Base-by-base conservation (phyloP, 2,329 filamentous ascomycete species). In the Cordyceps cateniannulata region DNA sequence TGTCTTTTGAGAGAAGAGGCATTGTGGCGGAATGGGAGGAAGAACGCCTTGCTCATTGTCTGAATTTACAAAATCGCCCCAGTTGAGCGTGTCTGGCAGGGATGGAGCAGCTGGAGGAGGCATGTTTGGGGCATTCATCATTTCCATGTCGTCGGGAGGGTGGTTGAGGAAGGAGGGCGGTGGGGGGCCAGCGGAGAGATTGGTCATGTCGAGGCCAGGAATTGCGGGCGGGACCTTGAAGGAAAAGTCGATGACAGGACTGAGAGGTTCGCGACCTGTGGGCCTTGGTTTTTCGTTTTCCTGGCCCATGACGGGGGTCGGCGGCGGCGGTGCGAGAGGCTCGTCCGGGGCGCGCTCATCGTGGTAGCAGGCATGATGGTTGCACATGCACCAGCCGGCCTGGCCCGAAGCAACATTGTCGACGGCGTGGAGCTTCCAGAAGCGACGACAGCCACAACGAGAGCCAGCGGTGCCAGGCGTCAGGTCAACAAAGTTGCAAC, bases 311-410 rank as follows among this genome's bases (percentile, higher is more conserved):
- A 69, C 65, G 58, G 69, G 63, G 44, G 69, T 63, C 49, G 69
- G 42, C 24, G 65, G 38, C 38, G 58, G 66, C 20, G 64, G 55
- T 47, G 27, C 35, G n/a, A 38, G 59, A 8, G 32, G 20, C 32
- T 25, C 63, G 63, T 68, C 65, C 56, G 63, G 64, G 53, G 65
- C 61, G 40, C 69, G 71, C 65, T 84, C 77, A 69, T 85, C 83
- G 63, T 86, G 83, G 63, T 78, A 86, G 69, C 83, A 86, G 58
- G 83, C 83, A 70, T 86, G 83, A 65, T 86, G 83, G 57, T 80
- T 81, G 67, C 83, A 86, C 83, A 85, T 85, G 72, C 83, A 86
- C 76, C 78, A 84, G 62, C 75, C 73, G 29, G 74, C 67, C 66
- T 83, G 77, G 58, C 79, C 78, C 59, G 70, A 65, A 47, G 72